phyloP scores from a whole-genome alignment of 805 yeast species.

The Kluyveromyces nonfermentans region DNA sequence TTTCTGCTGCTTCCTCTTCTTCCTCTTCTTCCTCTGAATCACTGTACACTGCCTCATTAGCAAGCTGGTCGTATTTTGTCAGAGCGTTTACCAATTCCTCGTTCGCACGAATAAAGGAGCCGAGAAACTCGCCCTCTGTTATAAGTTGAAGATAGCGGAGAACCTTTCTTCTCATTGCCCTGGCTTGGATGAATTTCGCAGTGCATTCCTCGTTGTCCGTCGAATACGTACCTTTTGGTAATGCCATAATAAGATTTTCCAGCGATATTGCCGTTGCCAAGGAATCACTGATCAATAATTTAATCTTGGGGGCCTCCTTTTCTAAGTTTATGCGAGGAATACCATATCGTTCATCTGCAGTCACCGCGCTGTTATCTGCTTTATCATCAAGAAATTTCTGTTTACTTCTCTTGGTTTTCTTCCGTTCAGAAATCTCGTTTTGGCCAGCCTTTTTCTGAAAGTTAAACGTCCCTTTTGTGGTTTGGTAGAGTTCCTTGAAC shows the following conservation, averaged over 20 bases:
- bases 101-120: constrained; percentile 81
- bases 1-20: constrained; percentile 29
- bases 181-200: constrained; percentile 64
- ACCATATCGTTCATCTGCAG: constrained; percentile 31
- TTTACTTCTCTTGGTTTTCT: background rate
- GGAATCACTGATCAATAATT: constrained; percentile 61
- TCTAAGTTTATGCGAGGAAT: constrained; percentile 62
- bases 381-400: constrained; percentile 41
- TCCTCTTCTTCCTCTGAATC: constrained; percentile 34
- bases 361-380: constrained; percentile 35
- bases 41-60: constrained; percentile 33
- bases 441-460: constrained; percentile 10
- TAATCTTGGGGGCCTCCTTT: constrained; percentile 66
- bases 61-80: constrained; percentile 53
- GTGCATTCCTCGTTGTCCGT: constrained; percentile 54
- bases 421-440: constrained; percentile 10
- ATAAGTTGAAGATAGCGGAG: constrained; percentile 76
- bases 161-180: constrained; percentile 66
- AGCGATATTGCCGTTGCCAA: constrained; percentile 65
- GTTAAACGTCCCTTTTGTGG: constrained; percentile 4
- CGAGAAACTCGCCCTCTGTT: constrained; percentile 76
- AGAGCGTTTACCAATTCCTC: constrained; percentile 78
- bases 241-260: constrained; percentile 44
- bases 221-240: constrained; percentile 42
- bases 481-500: constrained; percentile 27